A percentile compares a stretch with the other conserved stretches of the same genome.
Evolutionary conservation across 768 basidiomycete genomes (phyloP).

Genomic region (Hygrocybe coccinea): DNA sequence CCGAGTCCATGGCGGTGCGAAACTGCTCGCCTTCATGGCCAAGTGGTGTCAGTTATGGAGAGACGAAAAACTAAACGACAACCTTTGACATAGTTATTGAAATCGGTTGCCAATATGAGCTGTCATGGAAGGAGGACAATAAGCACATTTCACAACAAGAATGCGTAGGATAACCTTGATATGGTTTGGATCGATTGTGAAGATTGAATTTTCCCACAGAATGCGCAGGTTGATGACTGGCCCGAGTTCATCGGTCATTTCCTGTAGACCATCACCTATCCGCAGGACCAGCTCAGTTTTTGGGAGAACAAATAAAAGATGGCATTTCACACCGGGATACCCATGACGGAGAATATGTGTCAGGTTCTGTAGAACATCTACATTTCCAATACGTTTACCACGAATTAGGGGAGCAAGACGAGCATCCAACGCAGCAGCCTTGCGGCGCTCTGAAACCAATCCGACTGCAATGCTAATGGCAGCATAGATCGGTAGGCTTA

Average conservation of each 20-base stretch:
- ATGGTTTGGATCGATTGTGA: conserved; percentile 50
- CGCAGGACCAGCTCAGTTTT: background rate
- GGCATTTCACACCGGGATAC: conserved; percentile 42
- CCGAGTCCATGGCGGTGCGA: conserved; percentile 25
- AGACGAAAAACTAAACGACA: background rate
- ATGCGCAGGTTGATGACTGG: conserved; percentile 43
- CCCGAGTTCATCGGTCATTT: conserved; percentile 33
- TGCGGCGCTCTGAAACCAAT: conserved; percentile 28
- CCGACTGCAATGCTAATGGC: conserved; percentile 27
- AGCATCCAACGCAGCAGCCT: conserved; percentile 44
- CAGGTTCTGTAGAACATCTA: conserved; percentile 39
- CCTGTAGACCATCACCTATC: conserved; percentile 41
- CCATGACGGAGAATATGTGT: conserved; percentile 38
- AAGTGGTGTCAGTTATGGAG: background rate
- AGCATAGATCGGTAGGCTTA: conserved; percentile 32
- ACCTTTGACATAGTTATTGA: conserved; percentile 47
- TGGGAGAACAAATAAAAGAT: background rate
- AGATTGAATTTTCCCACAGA: conserved; percentile 41
- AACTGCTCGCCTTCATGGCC: conserved; percentile 24
- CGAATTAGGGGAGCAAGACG: conserved; percentile 35
- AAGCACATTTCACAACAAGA: background rate
- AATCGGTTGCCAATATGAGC: conserved; percentile 41
- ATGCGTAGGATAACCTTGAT: conserved; percentile 43
- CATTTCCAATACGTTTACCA: conserved; percentile 42
- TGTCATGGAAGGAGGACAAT: background rate